phyloP scores from a whole-genome alignment of 495 filamentous ascomycete genomes.

The Penicillium arizonense region DNA sequence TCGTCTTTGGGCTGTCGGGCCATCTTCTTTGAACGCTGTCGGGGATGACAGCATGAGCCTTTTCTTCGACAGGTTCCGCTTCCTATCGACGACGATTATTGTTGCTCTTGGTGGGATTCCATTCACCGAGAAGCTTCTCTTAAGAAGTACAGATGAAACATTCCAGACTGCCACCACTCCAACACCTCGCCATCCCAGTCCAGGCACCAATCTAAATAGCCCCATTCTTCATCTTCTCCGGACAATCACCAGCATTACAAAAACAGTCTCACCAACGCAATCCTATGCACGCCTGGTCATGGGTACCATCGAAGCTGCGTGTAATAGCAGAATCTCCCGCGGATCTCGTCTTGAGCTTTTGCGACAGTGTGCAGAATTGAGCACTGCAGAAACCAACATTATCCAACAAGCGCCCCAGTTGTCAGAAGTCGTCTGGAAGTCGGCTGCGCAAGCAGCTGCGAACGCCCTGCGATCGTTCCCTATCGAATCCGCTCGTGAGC shows the following conservation, averaged over 20 bases:
- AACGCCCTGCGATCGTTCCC: constrained; percentile 38
- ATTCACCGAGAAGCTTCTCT: constrained; percentile 73
- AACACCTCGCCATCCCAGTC: constrained; percentile 28
- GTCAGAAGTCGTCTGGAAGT: constrained; percentile 33
- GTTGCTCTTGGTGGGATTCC: constrained; percentile 65
- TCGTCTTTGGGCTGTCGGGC: constrained; percentile 59
- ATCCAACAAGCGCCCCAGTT: constrained; percentile 8
- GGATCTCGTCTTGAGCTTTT: constrained; percentile 46
- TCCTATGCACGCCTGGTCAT: constrained; percentile 34
- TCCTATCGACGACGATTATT: constrained; percentile 60
- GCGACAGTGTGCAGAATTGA: constrained; percentile 38
- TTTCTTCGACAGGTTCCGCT: constrained; percentile 61
- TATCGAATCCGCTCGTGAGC: constrained; percentile 41
- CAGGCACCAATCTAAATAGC: constrained; percentile 28
- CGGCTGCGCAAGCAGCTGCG: constrained; percentile 31
- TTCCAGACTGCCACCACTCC: constrained; percentile 52
- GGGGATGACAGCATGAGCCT: constrained; percentile 22
- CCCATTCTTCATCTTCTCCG: constrained; percentile 45
- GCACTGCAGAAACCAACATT: constrained; percentile 7
- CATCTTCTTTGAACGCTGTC: constrained; percentile 36
- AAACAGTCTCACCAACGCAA: constrained; percentile 18
- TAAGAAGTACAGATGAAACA: constrained; percentile 38
- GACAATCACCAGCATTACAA: constrained; percentile 24
- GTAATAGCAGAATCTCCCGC: constrained; percentile 50
- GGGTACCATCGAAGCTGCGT: constrained; percentile 40